These are phyloP conservation scores for Yarrowia osloensis DNA, from an alignment of 805 yeast genomes.

Conservation along the genomic window DNA sequence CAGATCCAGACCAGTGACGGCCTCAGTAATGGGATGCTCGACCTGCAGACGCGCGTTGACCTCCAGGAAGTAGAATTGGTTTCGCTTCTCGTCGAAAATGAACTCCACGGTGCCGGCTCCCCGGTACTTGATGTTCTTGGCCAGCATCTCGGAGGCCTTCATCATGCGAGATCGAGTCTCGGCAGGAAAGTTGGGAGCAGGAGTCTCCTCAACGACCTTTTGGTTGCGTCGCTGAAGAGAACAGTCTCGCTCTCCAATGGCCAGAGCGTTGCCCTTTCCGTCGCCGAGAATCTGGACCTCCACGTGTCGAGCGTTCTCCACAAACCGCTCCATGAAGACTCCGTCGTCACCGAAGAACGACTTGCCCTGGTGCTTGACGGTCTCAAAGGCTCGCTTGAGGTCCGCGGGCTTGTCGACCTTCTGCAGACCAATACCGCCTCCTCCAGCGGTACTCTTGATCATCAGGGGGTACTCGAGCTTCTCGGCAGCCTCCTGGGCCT, in stretches of 20 bases:
- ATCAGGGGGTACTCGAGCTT: slow-evolving; percentile 80
- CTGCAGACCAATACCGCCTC: slow-evolving; percentile 98
- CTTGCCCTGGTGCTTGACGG: slow-evolving; percentile 92
- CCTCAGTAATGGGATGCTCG: slow-evolving; percentile 96
- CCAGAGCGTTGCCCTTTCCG: slow-evolving; percentile 89
- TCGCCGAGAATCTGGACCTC: slow-evolving; percentile 97
- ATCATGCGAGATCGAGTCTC: slow-evolving; percentile 73
- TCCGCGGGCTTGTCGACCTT: slow-evolving; percentile 84
- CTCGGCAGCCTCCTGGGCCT: slow-evolving; percentile 75
- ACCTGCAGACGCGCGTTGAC: slow-evolving; percentile 97
- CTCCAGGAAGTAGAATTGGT: slow-evolving; percentile 91
- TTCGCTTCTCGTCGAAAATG: slow-evolving; percentile 81
- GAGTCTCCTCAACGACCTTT: slow-evolving; percentile 94
- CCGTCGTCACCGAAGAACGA: slow-evolving; percentile 94
- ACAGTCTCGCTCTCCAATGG: slow-evolving; percentile 96
- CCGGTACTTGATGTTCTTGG: slow-evolving; percentile 80
- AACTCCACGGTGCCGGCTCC: slow-evolving; percentile 98
- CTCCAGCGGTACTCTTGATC: slow-evolving; percentile 98
- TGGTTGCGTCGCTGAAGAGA: slow-evolving; percentile 97
- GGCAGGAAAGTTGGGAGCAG: slow-evolving; percentile 91
- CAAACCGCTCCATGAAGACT: slow-evolving; percentile 91
- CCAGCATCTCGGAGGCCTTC: slow-evolving; percentile 81
- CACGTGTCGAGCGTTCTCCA: slow-evolving; percentile 93
- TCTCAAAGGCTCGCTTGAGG: slow-evolving; percentile 78
- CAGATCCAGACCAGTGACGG: slow-evolving; percentile 90